Conservation (phyloP, 1,284 basidiomycete genomes). For the Naganishia cerealis region DNA sequence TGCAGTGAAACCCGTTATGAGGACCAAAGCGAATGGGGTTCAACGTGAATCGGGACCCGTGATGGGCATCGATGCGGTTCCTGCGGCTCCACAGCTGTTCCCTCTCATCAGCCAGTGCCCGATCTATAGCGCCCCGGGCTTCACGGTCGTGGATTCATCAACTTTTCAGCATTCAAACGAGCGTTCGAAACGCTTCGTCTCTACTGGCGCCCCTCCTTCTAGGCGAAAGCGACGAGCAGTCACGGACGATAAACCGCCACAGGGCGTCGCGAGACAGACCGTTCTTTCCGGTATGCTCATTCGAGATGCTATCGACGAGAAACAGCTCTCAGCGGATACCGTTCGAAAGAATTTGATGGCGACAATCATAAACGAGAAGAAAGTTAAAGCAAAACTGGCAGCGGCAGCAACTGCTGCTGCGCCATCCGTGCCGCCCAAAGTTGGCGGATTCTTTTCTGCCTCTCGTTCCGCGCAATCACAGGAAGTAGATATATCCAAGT, state of each 20-base stretch:
- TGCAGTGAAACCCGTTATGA: not conserved
- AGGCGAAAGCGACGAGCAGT: slow-evolving; percentile 6
- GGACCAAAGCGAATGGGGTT: slow-evolving; percentile 6
- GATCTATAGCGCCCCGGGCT: not conserved
- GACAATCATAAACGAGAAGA: slow-evolving; percentile 10
- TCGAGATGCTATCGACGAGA: slow-evolving; percentile 18
- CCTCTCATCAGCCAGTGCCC: not conserved
- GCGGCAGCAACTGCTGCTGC: slow-evolving; percentile 7
- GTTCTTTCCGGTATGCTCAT: slow-evolving; percentile 20
- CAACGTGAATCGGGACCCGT: not conserved
- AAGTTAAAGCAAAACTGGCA: not conserved
- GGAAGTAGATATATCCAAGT: slow-evolving; percentile 3
- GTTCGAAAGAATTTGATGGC: slow-evolving; percentile 3
- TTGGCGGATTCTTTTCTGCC: slow-evolving; percentile 6
- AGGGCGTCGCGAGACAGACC: slow-evolving; percentile 12
- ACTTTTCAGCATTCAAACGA: not conserved
- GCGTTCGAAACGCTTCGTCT: slow-evolving; percentile 19
- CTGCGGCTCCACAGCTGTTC: not conserved
- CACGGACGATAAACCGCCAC: slow-evolving; percentile 8
- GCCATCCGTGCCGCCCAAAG: slow-evolving; percentile 3
- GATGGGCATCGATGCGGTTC: not conserved
- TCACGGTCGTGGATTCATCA: no score
- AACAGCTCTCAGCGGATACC: slow-evolving; percentile 6
- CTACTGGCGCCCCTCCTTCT: not conserved
- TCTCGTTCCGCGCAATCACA: not conserved